Evolutionary conservation across 2,329 filamentous ascomycete species (phyloP), one percentile per base, ranked within the genome.

Genomic region (Zarea fungicola): DNA sequence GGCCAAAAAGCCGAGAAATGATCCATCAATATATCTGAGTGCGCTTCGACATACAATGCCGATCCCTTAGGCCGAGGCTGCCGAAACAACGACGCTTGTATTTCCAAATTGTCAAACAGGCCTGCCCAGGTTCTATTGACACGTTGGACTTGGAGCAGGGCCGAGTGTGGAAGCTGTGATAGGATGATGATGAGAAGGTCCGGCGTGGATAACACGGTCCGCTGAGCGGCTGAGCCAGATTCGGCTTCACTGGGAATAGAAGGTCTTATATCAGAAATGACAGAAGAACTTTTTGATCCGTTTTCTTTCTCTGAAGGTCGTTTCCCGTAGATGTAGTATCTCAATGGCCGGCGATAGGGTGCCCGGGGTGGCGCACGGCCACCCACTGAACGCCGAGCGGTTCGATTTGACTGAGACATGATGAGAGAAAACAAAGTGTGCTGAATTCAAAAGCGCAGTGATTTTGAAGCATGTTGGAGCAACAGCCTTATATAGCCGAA

Each of bases 151-250:
- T 25, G 34, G 42, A 44, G 29, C 31, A 44, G 29, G 25, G 42
- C 34, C 1, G 42, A 44, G 21, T 44, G 42, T 4, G 42, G 42
- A 7, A 44, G 29, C 42, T 44, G 42, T 10, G 42, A 44, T 22
- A 44, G 29, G 25, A 44, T 44, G 31, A 44, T 44, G 31, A 44
- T 3, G 29, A 44, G 29, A 19, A 44, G 16, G 7, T 44, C 42
- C 18, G 42, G 42, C 4, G 42, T 7, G 8, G 42, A 44, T 19
- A 35, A 22, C 13, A 25, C 42, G 11, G 2, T 19, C 18, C 19
- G 23, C 25, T 44, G 42, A 14, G 42, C 42, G 4, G 29, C 3
- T 18, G 42, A 43, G 25, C 16, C 16, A 3, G 25, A 14, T 31
- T 14, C 3, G 6, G 3, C 14, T 18, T 18, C 14, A 4, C 9